Evolutionary conservation across 352 stramenopile species (phyloP), one percentile per base, ranked within the genome.

Genomic region (Pythium sukuiense): DNA sequence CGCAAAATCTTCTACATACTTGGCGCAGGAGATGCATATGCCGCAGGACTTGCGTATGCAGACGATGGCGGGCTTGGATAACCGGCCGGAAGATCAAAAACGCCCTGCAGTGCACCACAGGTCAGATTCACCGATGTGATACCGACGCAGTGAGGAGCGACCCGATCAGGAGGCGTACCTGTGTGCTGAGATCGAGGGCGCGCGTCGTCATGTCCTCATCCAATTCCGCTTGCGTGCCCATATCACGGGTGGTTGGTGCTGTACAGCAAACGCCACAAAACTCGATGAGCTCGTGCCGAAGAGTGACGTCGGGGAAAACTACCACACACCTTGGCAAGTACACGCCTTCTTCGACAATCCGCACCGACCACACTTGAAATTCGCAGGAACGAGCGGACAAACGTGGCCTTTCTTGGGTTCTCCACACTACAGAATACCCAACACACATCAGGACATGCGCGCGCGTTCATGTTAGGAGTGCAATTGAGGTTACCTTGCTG

Each of bases 381-480:
- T 93, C 3, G 84, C 80, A 16, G 85, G 85, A 54, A 93, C 83
- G 24, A 93, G 74, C 6, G 87, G 85, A 71, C 87, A 95, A 55
- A 95, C 87, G 56, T 95, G 87, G 9, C 87, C 87, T 63, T 93
- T 95, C 76, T 95, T 95, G 3, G 87, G 87, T 61, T 93, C 87
- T 29, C 87, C 87, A 70, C 87, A 95, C 81, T 92, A 16, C 6
- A 16, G 11, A 61, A 61, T 12, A 16, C n/a, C 43, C 30, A 50
- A 3, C 24, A 52, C 6, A 14, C 6, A 24, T 35, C 11, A 26
- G 37, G 3, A 41, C 3, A 41, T 13, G 37, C 12, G 18, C 18
- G 37, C 37, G 37, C 37, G 16, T 54, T n/a, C 9, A 18, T 3
- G 9, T 29, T 7, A 52, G 37, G 37, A 43, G 18, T 18, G 37